A percentile compares a stretch with the other conserved stretches of the same genome.
Conservation (phyloP, 192 early-diverging fungal species). For the Spizellomyces sp. region DNA sequence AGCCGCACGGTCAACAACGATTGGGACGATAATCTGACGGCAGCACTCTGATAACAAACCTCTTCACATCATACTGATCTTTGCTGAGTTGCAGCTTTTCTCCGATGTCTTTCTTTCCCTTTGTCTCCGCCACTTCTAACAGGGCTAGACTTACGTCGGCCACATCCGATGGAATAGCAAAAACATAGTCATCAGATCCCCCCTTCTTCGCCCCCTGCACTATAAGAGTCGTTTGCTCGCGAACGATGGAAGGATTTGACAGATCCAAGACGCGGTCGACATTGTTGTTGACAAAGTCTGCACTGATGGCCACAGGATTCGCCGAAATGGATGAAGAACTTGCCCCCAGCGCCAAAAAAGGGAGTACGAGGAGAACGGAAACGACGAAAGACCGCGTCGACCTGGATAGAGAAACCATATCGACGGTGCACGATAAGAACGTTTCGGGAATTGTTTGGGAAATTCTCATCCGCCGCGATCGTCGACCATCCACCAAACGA, state of each 20-base stretch:
- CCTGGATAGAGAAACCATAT: too few species aligned
- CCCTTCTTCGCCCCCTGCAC: slow-evolving; percentile 44
- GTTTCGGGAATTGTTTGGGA: too few species aligned
- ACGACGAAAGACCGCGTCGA: too few species aligned
- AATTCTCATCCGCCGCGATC: too few species aligned
- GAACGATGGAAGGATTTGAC: slow-evolving; percentile 46
- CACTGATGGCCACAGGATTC: not conserved
- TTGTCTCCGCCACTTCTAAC: slow-evolving; percentile 37
- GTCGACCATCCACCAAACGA: too few species aligned
- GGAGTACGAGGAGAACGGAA: too few species aligned
- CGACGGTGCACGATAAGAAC: too few species aligned
- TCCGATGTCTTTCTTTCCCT: slow-evolving; percentile 37
- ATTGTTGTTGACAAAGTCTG: slow-evolving; percentile 52
- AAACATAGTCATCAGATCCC: slow-evolving; percentile 33
- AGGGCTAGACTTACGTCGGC: slow-evolving; percentile 30
- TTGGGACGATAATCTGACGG: too few species aligned
- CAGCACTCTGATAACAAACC: not conserved
- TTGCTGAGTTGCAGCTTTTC: slow-evolving; percentile 2
- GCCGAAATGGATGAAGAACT: too few species aligned
- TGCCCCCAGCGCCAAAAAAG: too few species aligned
- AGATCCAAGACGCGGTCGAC: slow-evolving; percentile 66
- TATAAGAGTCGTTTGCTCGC: slow-evolving; percentile 50
- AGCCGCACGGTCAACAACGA: too few species aligned
- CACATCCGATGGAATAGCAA: slow-evolving; percentile 27
- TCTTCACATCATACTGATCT: slow-evolving; percentile 18